Conservation (phyloP, 345 rosid species). For the Heritiera fomes region DNA sequence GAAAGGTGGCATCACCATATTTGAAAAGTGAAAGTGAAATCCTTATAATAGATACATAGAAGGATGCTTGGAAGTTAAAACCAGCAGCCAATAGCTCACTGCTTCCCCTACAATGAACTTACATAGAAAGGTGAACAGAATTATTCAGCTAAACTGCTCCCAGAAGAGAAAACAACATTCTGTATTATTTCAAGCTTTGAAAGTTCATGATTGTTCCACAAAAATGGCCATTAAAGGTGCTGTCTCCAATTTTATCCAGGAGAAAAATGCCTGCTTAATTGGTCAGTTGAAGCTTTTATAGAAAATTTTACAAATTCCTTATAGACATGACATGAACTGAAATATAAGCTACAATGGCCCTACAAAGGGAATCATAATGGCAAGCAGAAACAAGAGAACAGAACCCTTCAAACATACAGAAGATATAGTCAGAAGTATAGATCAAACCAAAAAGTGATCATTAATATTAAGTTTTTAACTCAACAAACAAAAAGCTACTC, state of each 20-base stretch:
- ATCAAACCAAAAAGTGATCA: not conserved
- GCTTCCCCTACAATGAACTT: too few relatives aligned
- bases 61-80: not conserved
- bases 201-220: not conserved
- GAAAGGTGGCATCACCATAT: not conserved
- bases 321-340: not conserved
- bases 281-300: not conserved
- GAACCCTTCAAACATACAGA: constrained; percentile 4
- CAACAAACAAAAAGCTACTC: not conserved
- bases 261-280: not conserved
- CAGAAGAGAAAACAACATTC: not conserved
- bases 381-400: not conserved
- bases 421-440: not conserved
- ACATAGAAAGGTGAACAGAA: not conserved
- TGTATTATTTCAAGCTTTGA: not conserved
- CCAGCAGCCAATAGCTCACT: not conserved
- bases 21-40: not conserved
- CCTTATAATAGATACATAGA: not conserved
- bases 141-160: not conserved
- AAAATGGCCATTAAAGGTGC: constrained; percentile 8
- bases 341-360: not conserved
- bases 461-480: not conserved
- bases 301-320: not conserved
- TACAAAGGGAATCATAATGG: constrained; percentile 6
- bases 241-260: not conserved